Evolutionary conservation across 805 yeast species (phyloP), one percentile per base, ranked within the genome.

Genomic region (Candida methanosorbosa): DNA sequence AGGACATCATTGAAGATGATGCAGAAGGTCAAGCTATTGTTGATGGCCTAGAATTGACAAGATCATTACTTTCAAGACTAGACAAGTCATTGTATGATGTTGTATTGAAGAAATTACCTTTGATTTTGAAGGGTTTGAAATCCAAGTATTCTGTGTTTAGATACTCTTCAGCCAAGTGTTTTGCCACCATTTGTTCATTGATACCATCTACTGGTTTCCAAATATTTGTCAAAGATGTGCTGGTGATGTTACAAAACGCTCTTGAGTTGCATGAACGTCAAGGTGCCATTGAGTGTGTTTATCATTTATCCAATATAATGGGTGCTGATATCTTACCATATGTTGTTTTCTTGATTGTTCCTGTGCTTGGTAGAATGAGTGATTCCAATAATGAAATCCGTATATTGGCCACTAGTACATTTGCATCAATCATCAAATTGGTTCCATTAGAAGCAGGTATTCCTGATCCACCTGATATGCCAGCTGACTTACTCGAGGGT

Each of bases 401-500:
- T 48, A 69, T 81, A 14, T 61, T 94, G 36, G 94, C 98, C 0
- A 90, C 98, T 0, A 86, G 96, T 0, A 85, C 98, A 0, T 92
- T 92, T 69, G 99, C 99, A 0, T 80, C 94, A 0, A 85, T 92
- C 38, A 90, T 92, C 46, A 92, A 90, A 56, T 64, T 92, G 42
- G 97, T 92, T 16, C 99, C 99, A 5, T 68, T 92, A 39, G 99
- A 92, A 61, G 94, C 95, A 7, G 98, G 97, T 54, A 88, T 92
- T 25, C 87, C 94, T 1, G 96, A 92, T 56, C 97, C 97, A 2
- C 78, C 74, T 34, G 95, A 87, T 40, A 76, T 92, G 78, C 94
- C 97, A 1, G 66, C 68, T 37, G 86, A 83, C 30, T 64, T 92
- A 33, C 64, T 92, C 40, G 83, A 68, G 44, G 97, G 95, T 8